phyloP scores from a whole-genome alignment of 257 asterid genomes.

The Thymus quinquecostatus region DNA sequence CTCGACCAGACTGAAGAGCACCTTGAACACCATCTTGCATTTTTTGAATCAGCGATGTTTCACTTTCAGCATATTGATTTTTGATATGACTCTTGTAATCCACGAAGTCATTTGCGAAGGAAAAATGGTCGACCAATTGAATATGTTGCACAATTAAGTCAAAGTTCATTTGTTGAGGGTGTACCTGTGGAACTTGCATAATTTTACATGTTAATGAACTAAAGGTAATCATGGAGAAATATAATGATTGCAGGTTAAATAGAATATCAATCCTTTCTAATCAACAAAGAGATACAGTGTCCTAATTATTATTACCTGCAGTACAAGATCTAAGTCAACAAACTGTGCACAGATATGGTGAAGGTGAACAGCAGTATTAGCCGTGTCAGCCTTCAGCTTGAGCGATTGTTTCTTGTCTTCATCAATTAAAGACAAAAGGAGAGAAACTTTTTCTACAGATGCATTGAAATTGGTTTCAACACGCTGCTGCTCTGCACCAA shows the following conservation, averaged over 20 bases:
- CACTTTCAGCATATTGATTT: slow-evolving; percentile 36
- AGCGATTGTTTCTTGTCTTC: slow-evolving; percentile 58
- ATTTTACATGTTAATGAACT: slow-evolving; percentile 37
- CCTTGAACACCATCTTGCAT: slow-evolving; percentile 77
- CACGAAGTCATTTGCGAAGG: slow-evolving; percentile 39
- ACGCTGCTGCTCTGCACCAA: slow-evolving; percentile 82
- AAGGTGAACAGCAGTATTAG: slow-evolving; percentile 38
- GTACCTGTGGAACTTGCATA: slow-evolving; percentile 65
- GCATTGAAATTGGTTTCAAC: slow-evolving; percentile 87
- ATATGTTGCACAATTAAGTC: slow-evolving; percentile 69
- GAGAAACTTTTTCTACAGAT: slow-evolving; percentile 56
- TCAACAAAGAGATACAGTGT: slow-evolving; percentile 22
- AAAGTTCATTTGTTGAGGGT: slow-evolving; percentile 66
- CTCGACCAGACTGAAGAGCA: slow-evolving; percentile 51
- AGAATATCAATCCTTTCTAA: slow-evolving; percentile 22
- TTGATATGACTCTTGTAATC: slow-evolving; percentile 35
- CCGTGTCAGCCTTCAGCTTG: slow-evolving; percentile 41
- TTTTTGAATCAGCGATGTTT: slow-evolving; percentile 47
- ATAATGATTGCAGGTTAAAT: background rate
- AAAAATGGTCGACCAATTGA: slow-evolving; percentile 69
- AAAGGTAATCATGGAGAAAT: slow-evolving; percentile 24
- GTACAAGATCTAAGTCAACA: slow-evolving; percentile 45
- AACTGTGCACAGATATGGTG: slow-evolving; percentile 67
- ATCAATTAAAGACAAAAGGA: slow-evolving; percentile 71
- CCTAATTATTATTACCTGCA: slow-evolving; percentile 60